Evolutionary conservation across 306 rosid species (phyloP).

Genomic region (Pueraria montana): DNA sequence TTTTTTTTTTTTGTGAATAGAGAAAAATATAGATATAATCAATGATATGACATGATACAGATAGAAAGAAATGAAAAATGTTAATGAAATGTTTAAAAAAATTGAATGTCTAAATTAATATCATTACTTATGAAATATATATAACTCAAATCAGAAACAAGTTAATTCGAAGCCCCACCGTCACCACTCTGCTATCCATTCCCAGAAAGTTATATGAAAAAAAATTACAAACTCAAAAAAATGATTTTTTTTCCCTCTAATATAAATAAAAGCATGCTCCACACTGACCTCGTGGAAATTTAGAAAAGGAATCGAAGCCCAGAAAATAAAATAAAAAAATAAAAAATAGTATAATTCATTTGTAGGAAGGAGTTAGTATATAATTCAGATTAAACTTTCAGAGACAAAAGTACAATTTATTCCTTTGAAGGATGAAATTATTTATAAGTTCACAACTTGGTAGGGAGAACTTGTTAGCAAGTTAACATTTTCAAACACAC

Average conservation of each 20-base stretch:
- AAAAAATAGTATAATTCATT: background rate
- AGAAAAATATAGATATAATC: too few relatives aligned
- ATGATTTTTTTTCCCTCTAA: background rate
- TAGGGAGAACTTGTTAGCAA: background rate
- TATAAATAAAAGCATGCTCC: background rate
- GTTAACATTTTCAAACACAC: background rate
- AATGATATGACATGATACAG: too few relatives aligned
- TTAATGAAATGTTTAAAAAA: too few relatives aligned
- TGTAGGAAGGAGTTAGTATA: too few relatives aligned
- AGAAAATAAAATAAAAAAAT: background rate
- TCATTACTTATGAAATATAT: background rate
- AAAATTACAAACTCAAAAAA: background rate
- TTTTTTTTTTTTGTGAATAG: too few relatives aligned
- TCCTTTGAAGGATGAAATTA: background rate
- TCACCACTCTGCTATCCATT: background rate
- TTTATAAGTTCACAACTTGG: background rate
- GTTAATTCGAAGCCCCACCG: background rate
- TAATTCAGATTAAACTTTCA: too few relatives aligned
- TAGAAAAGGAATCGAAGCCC: background rate
- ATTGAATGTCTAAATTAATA: too few relatives aligned
- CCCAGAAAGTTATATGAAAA: conserved; percentile 17
- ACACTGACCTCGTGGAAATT: background rate
- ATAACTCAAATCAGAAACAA: background rate
- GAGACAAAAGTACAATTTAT: background rate
- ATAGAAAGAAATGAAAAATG: too few relatives aligned